Percentiles rank a stretch among this genome's conserved stretches.
These are phyloP conservation scores for Gremmenia infestans DNA, from an alignment of 2,329 filamentous ascomycete species.

Conservation along the genomic window DNA sequence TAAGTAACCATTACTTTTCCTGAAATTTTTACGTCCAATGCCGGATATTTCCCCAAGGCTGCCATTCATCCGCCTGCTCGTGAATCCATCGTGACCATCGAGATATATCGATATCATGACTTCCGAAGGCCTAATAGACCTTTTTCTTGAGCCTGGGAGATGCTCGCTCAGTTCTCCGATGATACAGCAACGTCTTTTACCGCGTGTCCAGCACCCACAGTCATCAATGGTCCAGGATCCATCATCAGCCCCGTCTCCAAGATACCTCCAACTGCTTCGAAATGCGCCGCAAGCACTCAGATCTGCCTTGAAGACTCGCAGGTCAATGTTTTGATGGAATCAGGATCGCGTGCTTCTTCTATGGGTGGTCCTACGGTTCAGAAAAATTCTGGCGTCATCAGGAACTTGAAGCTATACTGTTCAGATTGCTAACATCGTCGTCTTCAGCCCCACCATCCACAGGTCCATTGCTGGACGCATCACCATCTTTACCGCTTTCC, in stretches of 20 bases:
- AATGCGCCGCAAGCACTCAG: conserved; percentile 28
- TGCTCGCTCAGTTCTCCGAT: conserved; percentile 4
- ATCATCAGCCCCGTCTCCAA: conserved; percentile 26
- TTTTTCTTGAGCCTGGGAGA: conserved; percentile 2
- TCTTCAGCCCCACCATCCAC: conserved; percentile 52
- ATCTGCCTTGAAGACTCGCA: conserved; percentile 7
- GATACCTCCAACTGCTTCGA: conserved; percentile 17
- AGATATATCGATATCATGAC: conserved; percentile 14
- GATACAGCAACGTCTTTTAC: conserved; percentile 8
- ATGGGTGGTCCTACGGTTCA: conserved; percentile 13
- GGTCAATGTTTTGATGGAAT: conserved; percentile 11
- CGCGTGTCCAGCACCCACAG: conserved; percentile 6
- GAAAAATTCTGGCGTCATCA: conserved; percentile 16
- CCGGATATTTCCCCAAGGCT: conserved; percentile 17
- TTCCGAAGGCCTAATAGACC: conserved; percentile 7
- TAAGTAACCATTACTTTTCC: conserved; percentile 29
- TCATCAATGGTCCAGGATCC: conserved; percentile 22
- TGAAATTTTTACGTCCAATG: conserved; percentile 11
- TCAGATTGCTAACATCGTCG: conserved; percentile 42
- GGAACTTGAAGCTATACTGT: conserved; percentile 16
- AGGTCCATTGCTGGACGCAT: conserved; percentile 57
- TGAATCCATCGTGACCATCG: conserved; percentile 16
- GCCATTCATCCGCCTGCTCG: conserved; percentile 22
- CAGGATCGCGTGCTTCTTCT: conserved; percentile 23
- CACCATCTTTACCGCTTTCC: conserved; percentile 56